phyloP scores from a whole-genome alignment of 805 yeast species.

The Cyberlindnera mississippiensis region DNA sequence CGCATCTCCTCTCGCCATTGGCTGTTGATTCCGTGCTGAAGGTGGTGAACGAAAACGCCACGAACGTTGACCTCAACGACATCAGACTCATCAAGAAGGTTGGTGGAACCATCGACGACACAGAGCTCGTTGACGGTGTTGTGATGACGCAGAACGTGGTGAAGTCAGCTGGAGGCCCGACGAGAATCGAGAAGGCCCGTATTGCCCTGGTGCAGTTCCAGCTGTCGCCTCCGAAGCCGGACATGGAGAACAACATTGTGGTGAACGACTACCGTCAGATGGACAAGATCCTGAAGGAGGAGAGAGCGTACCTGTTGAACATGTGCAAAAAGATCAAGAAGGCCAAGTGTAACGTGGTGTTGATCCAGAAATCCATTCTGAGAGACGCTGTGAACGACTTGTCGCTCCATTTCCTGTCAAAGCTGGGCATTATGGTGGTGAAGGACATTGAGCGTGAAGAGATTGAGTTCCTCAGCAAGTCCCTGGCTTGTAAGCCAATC shows the following conservation, averaged over 20 bases:
- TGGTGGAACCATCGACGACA: conserved; percentile 97
- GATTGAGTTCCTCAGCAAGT: conserved; percentile 77
- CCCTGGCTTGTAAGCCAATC: conserved; percentile 91
- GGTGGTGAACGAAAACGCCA: conserved; percentile 58
- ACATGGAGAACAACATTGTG: conserved; percentile 91
- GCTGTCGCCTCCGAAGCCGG: conserved; percentile 94
- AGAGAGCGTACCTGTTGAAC: conserved; percentile 90
- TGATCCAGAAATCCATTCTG: conserved; percentile 89
- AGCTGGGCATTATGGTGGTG: conserved; percentile 88
- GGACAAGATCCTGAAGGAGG: conserved; percentile 98
- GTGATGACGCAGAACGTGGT: conserved; percentile 88
- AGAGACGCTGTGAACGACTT: conserved; percentile 85
- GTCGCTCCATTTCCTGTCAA: conserved; percentile 90
- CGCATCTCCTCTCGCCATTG: conserved; percentile 81
- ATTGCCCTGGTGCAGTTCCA: conserved; percentile 86
- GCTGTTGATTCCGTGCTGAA: conserved; percentile 90
- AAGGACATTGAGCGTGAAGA: conserved; percentile 98
- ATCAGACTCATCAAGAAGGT: conserved; percentile 88
- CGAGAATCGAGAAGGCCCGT: conserved; percentile 88
- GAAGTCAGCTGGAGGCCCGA: conserved; percentile 92
- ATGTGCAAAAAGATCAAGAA: conserved; percentile 95
- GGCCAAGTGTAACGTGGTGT: conserved; percentile 87
- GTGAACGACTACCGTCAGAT: conserved; percentile 98
- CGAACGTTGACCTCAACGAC: conserved; percentile 80
- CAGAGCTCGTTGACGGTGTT: conserved; percentile 89